Evolutionary conservation across 371 early-diverging fungal genomes (phyloP), one percentile per base, ranked within the genome.

Genomic region (Mortierella sp.): DNA sequence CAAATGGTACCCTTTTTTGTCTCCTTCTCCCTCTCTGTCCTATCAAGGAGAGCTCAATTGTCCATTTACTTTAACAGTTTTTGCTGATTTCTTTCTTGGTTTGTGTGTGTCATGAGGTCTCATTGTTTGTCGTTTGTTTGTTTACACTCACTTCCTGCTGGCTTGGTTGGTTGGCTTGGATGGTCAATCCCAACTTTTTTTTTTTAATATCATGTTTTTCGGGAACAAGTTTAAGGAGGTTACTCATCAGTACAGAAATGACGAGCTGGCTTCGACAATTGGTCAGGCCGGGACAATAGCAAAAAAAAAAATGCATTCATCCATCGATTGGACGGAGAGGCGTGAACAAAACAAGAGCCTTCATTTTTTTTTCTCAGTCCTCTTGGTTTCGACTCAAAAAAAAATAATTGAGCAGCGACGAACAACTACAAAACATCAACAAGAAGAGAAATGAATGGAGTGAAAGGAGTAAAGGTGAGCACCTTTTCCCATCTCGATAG

Each of bases 1-100:
- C 32, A 60, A 60, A 60, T 32, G 32, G 32, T 60, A 60, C 60
- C 60, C 60, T 60, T 60, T 60, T 60, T 60, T 60, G 60, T 32
- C 60, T 32, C 51, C 51, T 16, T 16, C 16, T 32, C 12, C 11
- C 29, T 27, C 41, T 41, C 41, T 41, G 41, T 41, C 41, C 41
- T 41, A 5, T 41, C 41, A 6, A 41, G 4, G 41, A 41, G 41
- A 41, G 27, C n/a, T n/a, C n/a, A n/a, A n/a, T n/a, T n/a, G n/a
- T n/a, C n/a, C n/a, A n/a, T n/a, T n/a, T 11, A 16, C 27, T 60
- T 5, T 16, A 60, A 14, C 16, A 32, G 60, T 32, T 3, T 14
- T 29, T 29, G 16, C 3, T 11, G 32, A 6, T 4, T 58, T 27
- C 4, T 60, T 16, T 14, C 10, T 27, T n/a, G 11, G 60, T 60